Base-by-base conservation (phyloP, 345 rosid species). In the Anacardium occidentale region DNA sequence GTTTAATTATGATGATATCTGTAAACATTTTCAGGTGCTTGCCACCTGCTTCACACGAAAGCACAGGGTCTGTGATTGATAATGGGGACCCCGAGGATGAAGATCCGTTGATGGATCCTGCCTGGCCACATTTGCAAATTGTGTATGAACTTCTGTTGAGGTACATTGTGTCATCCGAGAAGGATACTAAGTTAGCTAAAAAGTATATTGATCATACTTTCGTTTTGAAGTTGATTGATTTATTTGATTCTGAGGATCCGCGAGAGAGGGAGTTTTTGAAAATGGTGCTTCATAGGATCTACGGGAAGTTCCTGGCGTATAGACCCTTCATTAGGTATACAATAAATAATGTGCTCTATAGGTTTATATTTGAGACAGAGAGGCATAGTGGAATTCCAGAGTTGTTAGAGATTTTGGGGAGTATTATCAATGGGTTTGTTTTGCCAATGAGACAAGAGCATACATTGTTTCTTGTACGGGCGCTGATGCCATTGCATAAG, bases 221-320 rank as follows among this genome's bases (percentile, higher is more conserved):
- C 67, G 92, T 88, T 0, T 69, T 83, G 61, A 76, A 76, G 59
- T 69, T 88, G 72, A 75, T 86, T 18, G 86, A 81, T 66, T 70
- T 88, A 73, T 86, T 88, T 65, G 85, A 84, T 74, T 84, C 92
- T 0, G 92, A 88, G 75, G 92, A 86, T 73, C 90, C 84, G 20
- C 76, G 90, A 65, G 92, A 88, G 81, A 84, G 92, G 65, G 92
- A 88, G 22, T 88, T 84, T 32, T 69, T 88, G 86, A 88, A 88
- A 73, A 88, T 87, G 9, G 85, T 83, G 17, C 82, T 88, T 15
- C 90, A 88, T 52, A 80, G 91, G 59, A 85, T 87, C 56, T 87
- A 87, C 56, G 91, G 89, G 5, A 85, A 82, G 75, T 89, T 85
- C 70, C 81, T 85, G 77, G 86, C 85, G 7, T 88, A 85, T 76